Conservation (phyloP, 192 early-diverging fungal species). For the Dissophora ornata region DNA sequence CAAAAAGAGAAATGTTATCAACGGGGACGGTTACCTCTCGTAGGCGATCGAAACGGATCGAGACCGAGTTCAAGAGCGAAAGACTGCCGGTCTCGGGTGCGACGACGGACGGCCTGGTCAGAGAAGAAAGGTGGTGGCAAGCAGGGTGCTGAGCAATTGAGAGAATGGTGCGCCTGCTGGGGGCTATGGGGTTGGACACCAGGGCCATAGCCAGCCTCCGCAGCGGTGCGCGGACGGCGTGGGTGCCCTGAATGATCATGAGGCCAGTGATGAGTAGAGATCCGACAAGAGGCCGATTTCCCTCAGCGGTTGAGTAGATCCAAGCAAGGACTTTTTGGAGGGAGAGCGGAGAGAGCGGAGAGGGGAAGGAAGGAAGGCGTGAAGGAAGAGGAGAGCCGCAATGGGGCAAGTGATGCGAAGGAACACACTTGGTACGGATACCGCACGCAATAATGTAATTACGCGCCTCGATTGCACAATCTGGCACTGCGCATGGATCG, state of each 20-base stretch:
- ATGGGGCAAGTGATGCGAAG: no score
- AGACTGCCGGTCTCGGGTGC: background rate
- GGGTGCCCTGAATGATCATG: conserved; percentile 18
- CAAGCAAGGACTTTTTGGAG: background rate
- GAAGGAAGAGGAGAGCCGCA: background rate
- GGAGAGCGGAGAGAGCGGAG: background rate
- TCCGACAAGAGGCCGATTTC: background rate
- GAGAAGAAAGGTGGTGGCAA: background rate
- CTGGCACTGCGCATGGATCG: no score
- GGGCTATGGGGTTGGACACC: background rate
- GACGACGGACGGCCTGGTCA: no score
- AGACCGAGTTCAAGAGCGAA: background rate
- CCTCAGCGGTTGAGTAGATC: background rate
- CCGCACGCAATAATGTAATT: no score
- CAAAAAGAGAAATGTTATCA: no score
- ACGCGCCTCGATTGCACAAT: no score
- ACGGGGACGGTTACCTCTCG: background rate
- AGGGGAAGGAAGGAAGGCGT: background rate
- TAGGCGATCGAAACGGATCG: background rate
- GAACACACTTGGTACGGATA: no score
- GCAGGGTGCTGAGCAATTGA: background rate
- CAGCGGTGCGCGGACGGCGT: conserved; percentile 15
- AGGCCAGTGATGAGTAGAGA: background rate
- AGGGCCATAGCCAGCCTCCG: conserved; percentile 22
- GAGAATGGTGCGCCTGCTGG: background rate